phyloP scores from a whole-genome alignment of 768 basidiomycete species.

The Nevesoporus exiguus region DNA sequence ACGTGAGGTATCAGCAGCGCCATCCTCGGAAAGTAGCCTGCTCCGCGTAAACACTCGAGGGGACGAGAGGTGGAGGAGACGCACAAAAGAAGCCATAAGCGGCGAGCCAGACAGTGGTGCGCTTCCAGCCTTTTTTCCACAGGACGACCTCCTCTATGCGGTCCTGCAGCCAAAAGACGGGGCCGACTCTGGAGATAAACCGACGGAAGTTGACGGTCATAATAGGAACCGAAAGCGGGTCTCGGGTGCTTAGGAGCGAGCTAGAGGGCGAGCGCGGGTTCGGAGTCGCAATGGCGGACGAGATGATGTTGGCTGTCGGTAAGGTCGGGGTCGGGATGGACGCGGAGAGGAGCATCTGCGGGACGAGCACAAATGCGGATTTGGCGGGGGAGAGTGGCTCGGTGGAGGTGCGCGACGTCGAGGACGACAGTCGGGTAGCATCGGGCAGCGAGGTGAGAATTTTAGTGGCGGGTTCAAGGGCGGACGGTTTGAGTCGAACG shows the following conservation, averaged over 20 bases:
- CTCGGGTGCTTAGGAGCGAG: conserved; percentile 51
- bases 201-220: conserved; percentile 65
- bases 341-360: conserved; percentile 35
- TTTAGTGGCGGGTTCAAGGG: conserved; percentile 37
- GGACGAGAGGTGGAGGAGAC: conserved; percentile 27
- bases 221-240: conserved; percentile 73
- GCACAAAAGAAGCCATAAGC: conserved; percentile 77
- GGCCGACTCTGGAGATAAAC: conserved; percentile 72
- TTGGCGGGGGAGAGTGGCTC: conserved; percentile 26
- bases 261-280: conserved; percentile 10
- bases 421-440: conserved; percentile 6
- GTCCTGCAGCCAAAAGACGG: conserved; percentile 89
- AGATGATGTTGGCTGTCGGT: conserved; percentile 3
- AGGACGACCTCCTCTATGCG: conserved; percentile 79
- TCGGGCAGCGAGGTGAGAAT: conserved; percentile 41
- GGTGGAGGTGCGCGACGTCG: background rate
- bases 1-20: conserved; percentile 68
- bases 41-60: background rate
- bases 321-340: conserved; percentile 20
- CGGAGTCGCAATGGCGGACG: conserved; percentile 24
- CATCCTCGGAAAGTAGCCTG: conserved; percentile 77
- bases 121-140: conserved; percentile 75
- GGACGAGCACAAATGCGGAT: conserved; percentile 36
- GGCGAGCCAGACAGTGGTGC: conserved; percentile 72
- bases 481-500: conserved; percentile 30